A percentile compares a stretch with the other conserved stretches of the same genome.
Evolutionary conservation across 495 filamentous ascomycete species (phyloP).

Genomic region (Xylaria acuta): DNA sequence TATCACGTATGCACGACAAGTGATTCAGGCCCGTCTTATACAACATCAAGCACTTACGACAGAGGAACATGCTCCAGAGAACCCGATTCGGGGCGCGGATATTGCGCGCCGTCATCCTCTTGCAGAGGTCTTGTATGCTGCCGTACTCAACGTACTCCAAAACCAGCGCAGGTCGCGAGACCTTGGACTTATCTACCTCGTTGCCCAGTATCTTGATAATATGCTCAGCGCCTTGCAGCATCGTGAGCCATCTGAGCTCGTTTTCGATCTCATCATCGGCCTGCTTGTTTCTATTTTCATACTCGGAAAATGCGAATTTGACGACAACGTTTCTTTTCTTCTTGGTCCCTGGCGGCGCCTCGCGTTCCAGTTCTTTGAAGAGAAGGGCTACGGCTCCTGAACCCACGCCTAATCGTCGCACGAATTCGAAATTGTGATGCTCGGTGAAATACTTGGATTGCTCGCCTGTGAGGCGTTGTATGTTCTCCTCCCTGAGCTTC

Average conservation of each 20-base stretch:
- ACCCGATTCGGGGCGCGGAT: not conserved
- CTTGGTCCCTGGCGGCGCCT: not conserved
- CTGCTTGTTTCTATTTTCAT: slow-evolving; percentile 4
- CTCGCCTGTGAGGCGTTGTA: slow-evolving; percentile 8
- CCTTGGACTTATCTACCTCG: not conserved
- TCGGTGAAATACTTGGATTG: not conserved
- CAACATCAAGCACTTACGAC: not conserved
- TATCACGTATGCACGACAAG: not conserved
- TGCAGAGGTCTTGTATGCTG: slow-evolving; percentile 17
- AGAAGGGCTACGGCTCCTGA: slow-evolving; percentile 13
- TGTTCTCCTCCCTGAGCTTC: slow-evolving; percentile 15
- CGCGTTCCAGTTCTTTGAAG: not conserved
- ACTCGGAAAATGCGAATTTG: slow-evolving; percentile 16
- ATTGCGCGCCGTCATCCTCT: not conserved
- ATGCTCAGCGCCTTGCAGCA: slow-evolving; percentile 5
- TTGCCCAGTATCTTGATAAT: not conserved
- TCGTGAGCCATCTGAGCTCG: not conserved
- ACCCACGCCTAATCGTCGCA: slow-evolving; percentile 10
- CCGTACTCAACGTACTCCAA: slow-evolving; percentile 9
- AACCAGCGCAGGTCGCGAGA: slow-evolving; percentile 11
- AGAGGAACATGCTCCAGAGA: slow-evolving; percentile 17
- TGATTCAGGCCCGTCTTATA: not conserved
- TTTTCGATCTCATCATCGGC: slow-evolving; percentile 16
- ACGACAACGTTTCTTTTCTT: slow-evolving; percentile 10
- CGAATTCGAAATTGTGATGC: not conserved